These are phyloP conservation scores for Bocquillonia castaneifolia DNA, from an alignment of 441 rosid species.

Conservation along the genomic window DNA sequence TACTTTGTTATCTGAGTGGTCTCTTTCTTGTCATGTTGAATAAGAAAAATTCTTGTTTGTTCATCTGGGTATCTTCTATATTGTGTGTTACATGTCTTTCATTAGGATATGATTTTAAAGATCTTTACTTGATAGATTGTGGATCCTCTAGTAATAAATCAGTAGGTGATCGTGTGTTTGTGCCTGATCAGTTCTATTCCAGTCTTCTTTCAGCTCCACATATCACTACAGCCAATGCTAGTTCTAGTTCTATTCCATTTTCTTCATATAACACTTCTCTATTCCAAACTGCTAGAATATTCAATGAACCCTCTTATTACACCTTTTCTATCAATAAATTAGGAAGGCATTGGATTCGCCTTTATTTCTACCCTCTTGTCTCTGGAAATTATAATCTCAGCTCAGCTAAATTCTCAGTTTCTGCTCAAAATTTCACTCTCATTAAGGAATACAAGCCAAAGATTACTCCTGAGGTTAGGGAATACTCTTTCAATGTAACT, in stretches of 20 bases:
- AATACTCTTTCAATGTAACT: constrained; percentile 52
- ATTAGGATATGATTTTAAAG: constrained; percentile 39
- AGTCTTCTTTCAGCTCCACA: constrained; percentile 30
- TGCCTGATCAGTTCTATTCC: constrained; percentile 37
- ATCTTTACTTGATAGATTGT: constrained; percentile 56
- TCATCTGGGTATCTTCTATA: constrained; percentile 34
- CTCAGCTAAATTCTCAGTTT: constrained; percentile 62
- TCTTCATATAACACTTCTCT: constrained; percentile 37
- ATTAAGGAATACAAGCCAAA: constrained; percentile 40
- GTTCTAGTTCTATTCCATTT: constrained; percentile 28
- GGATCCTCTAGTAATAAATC: constrained; percentile 55
- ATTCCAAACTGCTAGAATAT: constrained; percentile 54
- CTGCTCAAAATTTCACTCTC: constrained; percentile 60
- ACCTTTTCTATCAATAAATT: constrained; percentile 41
- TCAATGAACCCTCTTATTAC: constrained; percentile 38
- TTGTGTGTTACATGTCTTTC: constrained; percentile 35
- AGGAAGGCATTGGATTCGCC: constrained; percentile 69
- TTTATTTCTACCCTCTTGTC: constrained; percentile 59
- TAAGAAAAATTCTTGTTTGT: constrained; percentile 14
- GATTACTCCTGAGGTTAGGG: constrained; percentile 37
- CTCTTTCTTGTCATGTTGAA: constrained; percentile 34
- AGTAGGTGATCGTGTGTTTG: constrained; percentile 42
- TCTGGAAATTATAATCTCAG: constrained; percentile 38
- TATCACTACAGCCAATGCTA: constrained; percentile 24
- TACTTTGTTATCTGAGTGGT: neutral